These are phyloP conservation scores for Rhizoctonia solani DNA, from an alignment of 1,284 basidiomycete species.

Conservation along the genomic window DNA sequence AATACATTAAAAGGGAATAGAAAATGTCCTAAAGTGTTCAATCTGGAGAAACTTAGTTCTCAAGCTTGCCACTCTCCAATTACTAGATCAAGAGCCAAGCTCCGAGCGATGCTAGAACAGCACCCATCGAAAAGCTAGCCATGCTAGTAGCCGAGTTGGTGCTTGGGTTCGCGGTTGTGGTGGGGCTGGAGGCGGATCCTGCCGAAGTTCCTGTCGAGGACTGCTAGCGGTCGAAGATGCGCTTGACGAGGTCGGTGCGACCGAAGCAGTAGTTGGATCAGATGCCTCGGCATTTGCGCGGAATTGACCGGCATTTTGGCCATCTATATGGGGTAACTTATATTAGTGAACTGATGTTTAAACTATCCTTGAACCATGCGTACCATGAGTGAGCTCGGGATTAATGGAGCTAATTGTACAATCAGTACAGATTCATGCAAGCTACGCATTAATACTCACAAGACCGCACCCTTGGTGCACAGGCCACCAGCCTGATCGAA, in stretches of 20 bases:
- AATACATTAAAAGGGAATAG: neutral
- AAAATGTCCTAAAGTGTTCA: neutral
- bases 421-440: neutral
- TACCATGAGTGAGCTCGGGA: constrained; percentile 4
- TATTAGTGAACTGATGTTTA: neutral
- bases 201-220: neutral
- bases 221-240: neutral
- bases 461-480: constrained; percentile 25
- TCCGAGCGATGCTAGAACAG: constrained; percentile 17
- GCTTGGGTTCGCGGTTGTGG: neutral
- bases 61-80: no score
- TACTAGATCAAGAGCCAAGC: constrained; percentile 27
- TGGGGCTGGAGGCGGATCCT: neutral
- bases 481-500: constrained; percentile 31
- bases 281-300: constrained; percentile 29
- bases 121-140: constrained; percentile 17
- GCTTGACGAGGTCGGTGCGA: neutral
- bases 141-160: neutral
- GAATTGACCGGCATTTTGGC: constrained; percentile 30
- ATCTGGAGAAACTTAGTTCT: no score
- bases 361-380: neutral
- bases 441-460: neutral
- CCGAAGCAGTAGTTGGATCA: constrained; percentile 6
- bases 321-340: no score
- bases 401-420: constrained; percentile 18